Evolutionary conservation across 2,329 filamentous ascomycete genomes (phyloP), one percentile per base, ranked within the genome.

Genomic region (Lizonia empirigonia): DNA sequence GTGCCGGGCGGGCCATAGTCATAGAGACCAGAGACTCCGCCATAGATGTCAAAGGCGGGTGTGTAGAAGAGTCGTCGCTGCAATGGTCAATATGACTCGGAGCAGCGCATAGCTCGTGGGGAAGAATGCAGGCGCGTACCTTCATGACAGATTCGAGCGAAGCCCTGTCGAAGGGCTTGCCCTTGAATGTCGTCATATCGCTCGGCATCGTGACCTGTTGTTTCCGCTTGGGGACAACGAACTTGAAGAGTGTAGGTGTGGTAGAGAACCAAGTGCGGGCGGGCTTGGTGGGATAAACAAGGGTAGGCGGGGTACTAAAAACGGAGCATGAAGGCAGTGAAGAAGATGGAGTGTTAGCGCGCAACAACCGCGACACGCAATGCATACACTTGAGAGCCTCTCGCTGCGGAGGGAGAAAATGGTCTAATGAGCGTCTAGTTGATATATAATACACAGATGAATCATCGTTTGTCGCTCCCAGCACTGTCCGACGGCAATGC

Each of bases 41-140:
- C 89, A 52, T 97, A 97, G 68, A 96, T 93, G 46, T 97, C 94
- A 76, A 97, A 97, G 47, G 91, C 87, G 45, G 92, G 92, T 58
- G 92, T 96, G 78, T 94, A 96, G 81, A 97, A 97, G 51, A 74
- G 65, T n/a, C 69, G 69, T 34, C 71, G 70, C 67, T 72, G 57
- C 33, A 26, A 5, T n/a, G 23, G 56, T 71, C 46, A 70, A 56
- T 61, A 54, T 60, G 62, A 66, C 56, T 63, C 59, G 39, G 38
- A 10, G 26, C 41, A 19, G 36, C 49, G 49, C 49, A 51, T 23
- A 20, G 23, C n/a, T 12, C 19, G 42, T 12, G 12, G 33, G 23
- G 19, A 18, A 16, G 32, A 22, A 44, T n/a, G 46, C n/a, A 12
- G 93, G 22, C 37, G 74, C 91, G 89, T 61, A 92, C 88, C 62